Base-by-base conservation (phyloP, 2,329 filamentous ascomycete species). In the Torrubiellomyces zombiae region DNA sequence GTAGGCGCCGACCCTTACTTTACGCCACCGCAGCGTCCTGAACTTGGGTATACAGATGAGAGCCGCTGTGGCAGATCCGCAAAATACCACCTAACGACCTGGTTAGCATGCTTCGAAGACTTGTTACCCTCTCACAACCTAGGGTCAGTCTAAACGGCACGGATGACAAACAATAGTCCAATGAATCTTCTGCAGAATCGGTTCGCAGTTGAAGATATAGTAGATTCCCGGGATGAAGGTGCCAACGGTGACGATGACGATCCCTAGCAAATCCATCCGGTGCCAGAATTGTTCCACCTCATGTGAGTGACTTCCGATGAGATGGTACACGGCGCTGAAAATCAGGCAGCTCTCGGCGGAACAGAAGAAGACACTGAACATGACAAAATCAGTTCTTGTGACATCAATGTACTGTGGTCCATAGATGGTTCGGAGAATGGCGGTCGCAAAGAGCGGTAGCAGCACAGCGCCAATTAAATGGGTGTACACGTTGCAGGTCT, bases 251-350 rank as follows among this genome's bases (percentile, higher is more conserved):
- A 32, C 26, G 14, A 35, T 26, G 8, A 37, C 29, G 16, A 37
- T 35, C n/a, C 35, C 35, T 15, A 35, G 20, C 11, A 35, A 18
- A 32, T 37, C 32, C 30, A 36, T 30, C 13, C 29, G 23, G 26
- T 34, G 32, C 32, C 32, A 34, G 17, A 34, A 35, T 8, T 30
- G 30, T 19, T 35, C 34, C n/a, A 31, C 29, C 9, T 28, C n/a
- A 13, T 27, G 26, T 11, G 32, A 32, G 28, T 35, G 34, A 11
- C 23, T 16, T 22, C 18, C 11, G 22, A 37, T 8, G 4, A 33
- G 23, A 20, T 35, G 34, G 25, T 32, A 35, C 9, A 24, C 25
- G 8, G 30, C 24, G 22, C 31, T 35, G 7, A 31, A 29, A 10
- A 33, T 12, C 7, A 33, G 19, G 19, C 31, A 32, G 15, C 14